A percentile compares a stretch with the other conserved stretches of the same genome.
Conservation (phyloP, 192 early-diverging fungal species). For the Mortierella antarctica region DNA sequence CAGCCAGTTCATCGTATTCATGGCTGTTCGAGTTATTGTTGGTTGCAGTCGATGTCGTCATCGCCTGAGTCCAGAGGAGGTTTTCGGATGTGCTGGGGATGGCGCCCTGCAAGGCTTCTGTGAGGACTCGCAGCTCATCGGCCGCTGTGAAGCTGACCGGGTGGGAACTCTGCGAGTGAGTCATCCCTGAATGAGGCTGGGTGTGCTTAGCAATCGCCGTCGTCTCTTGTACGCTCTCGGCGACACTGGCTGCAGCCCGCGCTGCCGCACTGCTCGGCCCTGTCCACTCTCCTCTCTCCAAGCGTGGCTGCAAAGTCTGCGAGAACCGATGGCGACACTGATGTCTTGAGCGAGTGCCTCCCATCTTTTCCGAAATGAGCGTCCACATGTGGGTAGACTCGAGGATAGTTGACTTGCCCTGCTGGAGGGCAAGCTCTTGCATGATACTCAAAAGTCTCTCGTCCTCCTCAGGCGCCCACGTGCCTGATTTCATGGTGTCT, state of each 20-base stretch:
- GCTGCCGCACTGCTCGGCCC: constrained; percentile 10
- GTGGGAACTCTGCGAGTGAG: not conserved
- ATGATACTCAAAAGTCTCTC: constrained; percentile 29
- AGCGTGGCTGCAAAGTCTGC: constrained; percentile 3
- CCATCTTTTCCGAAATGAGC: constrained; percentile 29
- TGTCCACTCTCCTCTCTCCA: constrained; percentile 15
- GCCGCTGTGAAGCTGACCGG: not conserved
- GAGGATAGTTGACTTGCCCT: constrained; percentile 18
- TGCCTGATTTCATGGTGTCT: constrained; percentile 19
- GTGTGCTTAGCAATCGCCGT: not conserved
- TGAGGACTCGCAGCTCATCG: not conserved
- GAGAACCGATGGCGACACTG: constrained; percentile 33
- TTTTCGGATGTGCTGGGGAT: constrained; percentile 3
- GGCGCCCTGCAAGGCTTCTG: constrained; percentile 13
- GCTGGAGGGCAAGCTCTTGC: constrained; percentile 13
- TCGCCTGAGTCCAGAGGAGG: constrained; percentile 18
- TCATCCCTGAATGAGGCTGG: not conserved
- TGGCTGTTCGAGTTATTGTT: not conserved
- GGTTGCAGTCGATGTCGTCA: not conserved
- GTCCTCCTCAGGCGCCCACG: constrained; percentile 36
- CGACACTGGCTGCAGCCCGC: constrained; percentile 8
- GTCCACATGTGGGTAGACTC: constrained; percentile 26
- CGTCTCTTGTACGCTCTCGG: constrained; percentile 2
- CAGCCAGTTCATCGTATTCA: constrained; percentile 6
- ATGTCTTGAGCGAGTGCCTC: constrained; percentile 20